These are phyloP conservation scores for Corymbia citriodora DNA, from an alignment of 441 rosid genomes.

Conservation along the genomic window DNA sequence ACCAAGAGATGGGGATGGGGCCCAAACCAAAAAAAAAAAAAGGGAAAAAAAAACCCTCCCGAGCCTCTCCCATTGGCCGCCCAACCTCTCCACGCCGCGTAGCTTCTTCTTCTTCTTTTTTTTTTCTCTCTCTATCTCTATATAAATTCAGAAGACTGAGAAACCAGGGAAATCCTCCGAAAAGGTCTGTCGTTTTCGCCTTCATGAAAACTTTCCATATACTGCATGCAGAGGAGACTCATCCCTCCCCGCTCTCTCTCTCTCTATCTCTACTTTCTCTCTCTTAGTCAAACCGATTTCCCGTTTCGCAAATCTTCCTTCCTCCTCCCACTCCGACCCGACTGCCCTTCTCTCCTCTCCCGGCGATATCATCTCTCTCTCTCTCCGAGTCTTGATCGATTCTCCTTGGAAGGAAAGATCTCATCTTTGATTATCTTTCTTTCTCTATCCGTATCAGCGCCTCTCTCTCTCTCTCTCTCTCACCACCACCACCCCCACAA, in stretches of 20 bases:
- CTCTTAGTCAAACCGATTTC: neutral
- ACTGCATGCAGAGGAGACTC: conserved; percentile 1
- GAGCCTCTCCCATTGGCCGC: neutral
- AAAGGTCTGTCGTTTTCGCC: neutral
- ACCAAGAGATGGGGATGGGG: neutral
- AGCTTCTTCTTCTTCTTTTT: neutral
- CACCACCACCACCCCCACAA: neutral
- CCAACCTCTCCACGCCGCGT: neutral
- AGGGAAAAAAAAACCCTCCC: too few species aligned
- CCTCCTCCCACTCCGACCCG: neutral
- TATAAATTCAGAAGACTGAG: too few species aligned
- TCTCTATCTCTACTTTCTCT: neutral
- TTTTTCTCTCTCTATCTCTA: neutral
- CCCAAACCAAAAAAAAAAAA: too few species aligned
- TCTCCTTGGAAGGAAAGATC: neutral
- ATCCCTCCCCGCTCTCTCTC: too few species aligned
- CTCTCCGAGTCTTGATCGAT: neutral
- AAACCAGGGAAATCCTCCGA: neutral
- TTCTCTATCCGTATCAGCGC: neutral
- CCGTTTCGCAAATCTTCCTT: neutral
- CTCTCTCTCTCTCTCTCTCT: neutral
- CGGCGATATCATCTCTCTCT: neutral
- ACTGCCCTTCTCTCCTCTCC: neutral
- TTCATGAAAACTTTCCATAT: conserved; percentile 14
- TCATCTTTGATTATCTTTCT: neutral